These are phyloP conservation scores for Aphanomyces euteiches DNA, from an alignment of 352 stramenopile genomes.

Conservation along the genomic window DNA sequence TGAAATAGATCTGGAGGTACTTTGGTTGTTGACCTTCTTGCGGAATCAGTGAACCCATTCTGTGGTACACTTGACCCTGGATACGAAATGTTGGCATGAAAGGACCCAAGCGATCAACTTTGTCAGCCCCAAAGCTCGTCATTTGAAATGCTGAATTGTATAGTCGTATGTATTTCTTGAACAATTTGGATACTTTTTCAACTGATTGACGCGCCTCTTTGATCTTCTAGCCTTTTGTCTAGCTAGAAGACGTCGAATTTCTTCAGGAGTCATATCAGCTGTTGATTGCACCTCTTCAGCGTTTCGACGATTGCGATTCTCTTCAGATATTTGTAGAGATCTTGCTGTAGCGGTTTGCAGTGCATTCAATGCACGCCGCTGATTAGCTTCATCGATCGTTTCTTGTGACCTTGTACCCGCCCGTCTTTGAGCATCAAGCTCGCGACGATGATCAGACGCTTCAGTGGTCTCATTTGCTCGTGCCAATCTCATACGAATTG, in stretches of 20 bases:
- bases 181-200: not conserved
- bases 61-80: constrained; percentile 2
- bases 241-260: not conserved
- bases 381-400: constrained; percentile 1
- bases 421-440: not conserved
- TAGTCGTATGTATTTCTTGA: not conserved
- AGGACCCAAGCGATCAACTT: not conserved
- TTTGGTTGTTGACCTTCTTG: not conserved
- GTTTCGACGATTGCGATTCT: not conserved
- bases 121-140: not conserved
- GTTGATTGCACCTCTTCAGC: not conserved
- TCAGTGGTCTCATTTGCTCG: not conserved
- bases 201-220: not conserved
- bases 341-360: not conserved
- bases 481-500: not conserved
- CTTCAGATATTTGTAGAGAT: not conserved
- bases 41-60: not conserved
- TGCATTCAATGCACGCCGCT: not conserved
- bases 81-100: constrained; percentile 2
- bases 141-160: constrained; percentile 4
- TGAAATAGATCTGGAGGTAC: constrained; percentile 10
- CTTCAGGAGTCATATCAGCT: not conserved
- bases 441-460: not conserved
- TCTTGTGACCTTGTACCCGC: not conserved
- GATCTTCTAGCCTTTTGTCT: not conserved